Conservation (phyloP, 2,329 filamentous ascomycete genomes). For the Aureobasidium sp. region DNA sequence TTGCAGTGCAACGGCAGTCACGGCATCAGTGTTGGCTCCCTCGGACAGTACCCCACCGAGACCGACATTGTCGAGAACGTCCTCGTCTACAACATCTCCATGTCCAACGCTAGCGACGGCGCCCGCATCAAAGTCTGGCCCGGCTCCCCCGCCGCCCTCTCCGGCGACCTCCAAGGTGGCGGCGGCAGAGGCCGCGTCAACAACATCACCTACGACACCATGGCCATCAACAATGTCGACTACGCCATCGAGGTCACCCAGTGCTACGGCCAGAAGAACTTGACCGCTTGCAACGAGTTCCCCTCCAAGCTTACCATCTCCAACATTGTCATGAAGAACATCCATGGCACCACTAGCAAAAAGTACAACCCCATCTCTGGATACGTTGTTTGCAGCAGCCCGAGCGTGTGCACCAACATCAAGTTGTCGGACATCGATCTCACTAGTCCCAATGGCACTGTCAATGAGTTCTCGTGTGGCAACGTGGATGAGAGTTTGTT, state of each 20-base stretch:
- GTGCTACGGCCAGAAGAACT: constrained; percentile 55
- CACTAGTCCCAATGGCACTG: constrained; percentile 19
- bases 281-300: constrained; percentile 51
- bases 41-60: constrained; percentile 57
- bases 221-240: constrained; percentile 53
- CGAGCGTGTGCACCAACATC: constrained; percentile 43
- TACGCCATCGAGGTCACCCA: constrained; percentile 58
- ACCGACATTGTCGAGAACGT: constrained; percentile 61
- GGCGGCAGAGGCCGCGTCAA: constrained; percentile 53
- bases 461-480: constrained; percentile 24
- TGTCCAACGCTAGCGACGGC: constrained; percentile 45
- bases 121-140: constrained; percentile 71
- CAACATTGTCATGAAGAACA: constrained; percentile 48
- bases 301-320: constrained; percentile 48
- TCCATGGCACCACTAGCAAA: constrained; percentile 44
- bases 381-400: constrained; percentile 36
- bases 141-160: constrained; percentile 45
- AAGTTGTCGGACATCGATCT: constrained; percentile 23
- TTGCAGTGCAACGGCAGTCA: constrained; percentile 61
- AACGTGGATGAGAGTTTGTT: constrained; percentile 24
- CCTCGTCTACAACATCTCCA: constrained; percentile 35
- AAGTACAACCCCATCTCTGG: constrained; percentile 35
- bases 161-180: constrained; percentile 55
- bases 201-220: constrained; percentile 59
- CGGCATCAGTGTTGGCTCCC: constrained; percentile 62